Percentiles rank a stretch among this genome's conserved stretches.
Conservation (phyloP, 2,329 filamentous ascomycete species). For the Neonectria magnoliae region DNA sequence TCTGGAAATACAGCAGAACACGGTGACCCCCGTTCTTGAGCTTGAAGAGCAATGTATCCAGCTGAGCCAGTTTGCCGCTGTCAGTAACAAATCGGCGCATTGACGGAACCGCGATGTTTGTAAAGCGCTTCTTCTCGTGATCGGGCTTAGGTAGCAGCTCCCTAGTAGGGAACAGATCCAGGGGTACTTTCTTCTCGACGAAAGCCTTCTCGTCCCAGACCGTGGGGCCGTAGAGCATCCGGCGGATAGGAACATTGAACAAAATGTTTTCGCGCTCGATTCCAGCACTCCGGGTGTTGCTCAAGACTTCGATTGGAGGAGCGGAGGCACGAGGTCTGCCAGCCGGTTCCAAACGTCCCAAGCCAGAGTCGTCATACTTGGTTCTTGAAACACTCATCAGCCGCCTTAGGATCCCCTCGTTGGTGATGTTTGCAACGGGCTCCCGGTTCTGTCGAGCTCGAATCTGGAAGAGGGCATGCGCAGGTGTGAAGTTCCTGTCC, state of each 20-base stretch:
- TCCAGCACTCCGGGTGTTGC: slow-evolving; percentile 71
- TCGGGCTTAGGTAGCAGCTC: slow-evolving; percentile 80
- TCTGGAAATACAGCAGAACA: slow-evolving; percentile 98
- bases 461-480: slow-evolving; percentile 85
- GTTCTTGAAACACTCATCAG: slow-evolving; percentile 82
- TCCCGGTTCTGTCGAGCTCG: slow-evolving; percentile 72
- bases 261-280: slow-evolving; percentile 77
- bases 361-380: slow-evolving; percentile 74
- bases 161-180: slow-evolving; percentile 69
- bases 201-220: slow-evolving; percentile 76
- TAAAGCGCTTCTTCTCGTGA: slow-evolving; percentile 85
- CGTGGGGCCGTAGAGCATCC: slow-evolving; percentile 75
- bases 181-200: slow-evolving; percentile 76
- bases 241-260: slow-evolving; percentile 82
- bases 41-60: slow-evolving; percentile 86
- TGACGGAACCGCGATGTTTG: slow-evolving; percentile 90
- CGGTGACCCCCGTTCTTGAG: slow-evolving; percentile 94
- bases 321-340: slow-evolving; percentile 82
- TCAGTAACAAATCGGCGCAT: slow-evolving; percentile 99
- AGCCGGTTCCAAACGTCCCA: slow-evolving; percentile 83
- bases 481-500: slow-evolving; percentile 71
- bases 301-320: slow-evolving; percentile 84
- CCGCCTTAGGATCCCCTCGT: slow-evolving; percentile 76
- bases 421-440: slow-evolving; percentile 74
- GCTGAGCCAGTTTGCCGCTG: slow-evolving; percentile 91